Evolutionary conservation across 1,139 yeast species (phyloP).

Genomic region (Yamadazyma triangularis): DNA sequence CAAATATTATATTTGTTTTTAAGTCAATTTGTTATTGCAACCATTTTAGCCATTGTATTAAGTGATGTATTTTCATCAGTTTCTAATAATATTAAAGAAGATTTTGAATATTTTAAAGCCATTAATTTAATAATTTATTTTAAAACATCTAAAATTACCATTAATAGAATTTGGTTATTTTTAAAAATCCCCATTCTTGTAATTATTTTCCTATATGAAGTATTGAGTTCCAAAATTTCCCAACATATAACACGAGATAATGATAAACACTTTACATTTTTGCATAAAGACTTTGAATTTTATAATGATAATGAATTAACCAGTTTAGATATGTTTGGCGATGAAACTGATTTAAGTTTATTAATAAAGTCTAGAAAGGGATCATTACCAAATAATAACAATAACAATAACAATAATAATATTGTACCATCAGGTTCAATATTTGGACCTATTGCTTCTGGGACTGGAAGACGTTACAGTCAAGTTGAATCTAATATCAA

Average conservation of each 20-base stretch:
- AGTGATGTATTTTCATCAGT: conserved; percentile 41
- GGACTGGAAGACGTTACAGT: conserved; percentile 12
- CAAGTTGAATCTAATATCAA: conserved; percentile 10
- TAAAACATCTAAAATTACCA: conserved; percentile 16
- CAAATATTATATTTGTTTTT: conserved; percentile 52
- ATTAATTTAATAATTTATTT: conserved; percentile 35
- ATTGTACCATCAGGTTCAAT: conserved; percentile 5
- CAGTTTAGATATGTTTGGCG: conserved; percentile 14
- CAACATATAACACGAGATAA: conserved; percentile 4
- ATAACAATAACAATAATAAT: conserved; percentile 1
- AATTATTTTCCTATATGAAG: conserved; percentile 30
- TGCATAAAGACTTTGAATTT: conserved; percentile 24
- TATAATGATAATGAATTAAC: conserved; percentile 27
- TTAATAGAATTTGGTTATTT: conserved; percentile 10
- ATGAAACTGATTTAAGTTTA: conserved; percentile 21
- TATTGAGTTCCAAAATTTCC: conserved; percentile 16
- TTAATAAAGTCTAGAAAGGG: conserved; percentile 19
- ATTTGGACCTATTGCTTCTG: conserved; percentile 2
- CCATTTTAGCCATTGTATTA: conserved; percentile 56
- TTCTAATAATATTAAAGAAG: conserved; percentile 35
- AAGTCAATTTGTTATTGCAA: conserved; percentile 54
- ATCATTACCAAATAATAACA: conserved; percentile 10
- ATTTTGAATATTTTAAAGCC: conserved; percentile 38
- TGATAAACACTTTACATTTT: conserved; percentile 34
- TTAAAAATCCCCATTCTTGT: conserved; percentile 33